Percentiles rank a stretch among this genome's conserved stretches.
These are phyloP conservation scores for Thalassiosira oceanica DNA, from an alignment of 352 stramenopile genomes.

Conservation along the genomic window DNA sequence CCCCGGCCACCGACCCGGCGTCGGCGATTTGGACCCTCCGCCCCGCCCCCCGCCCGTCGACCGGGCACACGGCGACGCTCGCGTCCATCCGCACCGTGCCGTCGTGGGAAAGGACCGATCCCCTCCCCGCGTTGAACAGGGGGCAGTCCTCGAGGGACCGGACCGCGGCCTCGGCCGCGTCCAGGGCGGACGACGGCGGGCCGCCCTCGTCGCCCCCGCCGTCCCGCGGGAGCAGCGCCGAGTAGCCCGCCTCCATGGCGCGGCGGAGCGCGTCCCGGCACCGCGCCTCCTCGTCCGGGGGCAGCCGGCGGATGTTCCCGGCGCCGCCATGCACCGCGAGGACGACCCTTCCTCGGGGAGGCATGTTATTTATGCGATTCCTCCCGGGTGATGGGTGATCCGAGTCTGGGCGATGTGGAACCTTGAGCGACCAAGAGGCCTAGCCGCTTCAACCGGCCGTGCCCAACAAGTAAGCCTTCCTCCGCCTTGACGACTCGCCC, in stretches of 20 bases:
- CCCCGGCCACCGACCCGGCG: too few relatives aligned
- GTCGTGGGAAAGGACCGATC: conserved; percentile 24
- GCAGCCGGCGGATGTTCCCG: conserved; percentile 25
- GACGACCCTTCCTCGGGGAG: conserved; percentile 9
- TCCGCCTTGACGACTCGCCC: too few relatives aligned
- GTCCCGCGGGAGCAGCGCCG: conserved; percentile 5
- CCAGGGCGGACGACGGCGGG: not conserved
- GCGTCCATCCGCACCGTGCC: conserved; percentile 34
- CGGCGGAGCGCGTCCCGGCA: conserved; percentile 22
- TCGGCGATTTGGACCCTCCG: too few relatives aligned
- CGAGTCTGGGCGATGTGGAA: too few relatives aligned
- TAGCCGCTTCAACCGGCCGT: too few relatives aligned
- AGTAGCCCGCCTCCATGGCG: conserved; percentile 16
- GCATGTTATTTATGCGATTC: too few relatives aligned
- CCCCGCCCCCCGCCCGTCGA: too few relatives aligned
- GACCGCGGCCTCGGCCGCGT: conserved; percentile 27
- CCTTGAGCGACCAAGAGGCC: too few relatives aligned
- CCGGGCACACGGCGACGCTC: conserved; percentile 25
- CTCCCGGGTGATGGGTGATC: too few relatives aligned
- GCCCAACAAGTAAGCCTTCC: too few relatives aligned
- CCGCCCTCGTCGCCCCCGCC: not conserved
- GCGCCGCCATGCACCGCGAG: conserved; percentile 37
- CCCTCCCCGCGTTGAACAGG: conserved; percentile 33
- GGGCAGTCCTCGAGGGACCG: conserved; percentile 30
- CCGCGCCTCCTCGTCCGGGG: conserved; percentile 10